A percentile compares a stretch with the other conserved stretches of the same genome.
Evolutionary conservation across 225 moss, liverwort and hornwort genomes (phyloP).

Genomic region (Anthoceros angustus): DNA sequence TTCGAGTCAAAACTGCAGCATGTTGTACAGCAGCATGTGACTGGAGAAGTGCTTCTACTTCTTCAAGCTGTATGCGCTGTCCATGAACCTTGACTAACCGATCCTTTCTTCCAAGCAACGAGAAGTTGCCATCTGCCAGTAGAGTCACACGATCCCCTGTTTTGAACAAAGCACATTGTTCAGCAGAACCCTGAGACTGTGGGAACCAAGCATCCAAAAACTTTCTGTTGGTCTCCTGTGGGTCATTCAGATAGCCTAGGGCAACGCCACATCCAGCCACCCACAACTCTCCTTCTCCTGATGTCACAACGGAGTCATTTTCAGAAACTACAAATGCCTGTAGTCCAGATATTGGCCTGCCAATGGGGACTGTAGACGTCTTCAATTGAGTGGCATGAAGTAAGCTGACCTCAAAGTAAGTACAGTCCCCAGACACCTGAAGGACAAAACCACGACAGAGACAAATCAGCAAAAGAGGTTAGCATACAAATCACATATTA

Average conservation of each 20-base stretch:
- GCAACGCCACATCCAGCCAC: constrained; percentile 33
- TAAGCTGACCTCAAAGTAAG: constrained; percentile 21
- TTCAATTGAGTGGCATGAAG: constrained; percentile 12
- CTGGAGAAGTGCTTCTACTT: constrained; percentile 22
- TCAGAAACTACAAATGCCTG: constrained; percentile 13
- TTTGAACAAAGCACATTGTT: constrained; percentile 12
- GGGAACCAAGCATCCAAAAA: constrained; percentile 12
- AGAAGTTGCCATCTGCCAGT: constrained; percentile 18
- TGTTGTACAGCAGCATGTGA: constrained; percentile 20
- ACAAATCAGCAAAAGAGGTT: background rate
- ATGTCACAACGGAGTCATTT: constrained; percentile 13
- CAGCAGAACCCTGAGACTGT: background rate
- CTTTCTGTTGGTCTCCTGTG: constrained; percentile 11
- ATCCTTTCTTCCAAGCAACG: constrained; percentile 28
- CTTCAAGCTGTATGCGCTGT: constrained; percentile 30
- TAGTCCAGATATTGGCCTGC: constrained; percentile 17
- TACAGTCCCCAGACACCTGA: constrained; percentile 32
- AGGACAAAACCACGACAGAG: background rate
- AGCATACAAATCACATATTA: background rate
- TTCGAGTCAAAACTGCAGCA: constrained; percentile 15
- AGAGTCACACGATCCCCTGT: constrained; percentile 23
- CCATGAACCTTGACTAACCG: constrained; percentile 32
- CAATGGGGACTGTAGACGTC: constrained; percentile 20
- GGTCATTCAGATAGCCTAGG: constrained; percentile 24
- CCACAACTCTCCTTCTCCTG: constrained; percentile 34